phyloP scores from a whole-genome alignment of 257 asterid genomes.

The Ilex aquifolium region DNA sequence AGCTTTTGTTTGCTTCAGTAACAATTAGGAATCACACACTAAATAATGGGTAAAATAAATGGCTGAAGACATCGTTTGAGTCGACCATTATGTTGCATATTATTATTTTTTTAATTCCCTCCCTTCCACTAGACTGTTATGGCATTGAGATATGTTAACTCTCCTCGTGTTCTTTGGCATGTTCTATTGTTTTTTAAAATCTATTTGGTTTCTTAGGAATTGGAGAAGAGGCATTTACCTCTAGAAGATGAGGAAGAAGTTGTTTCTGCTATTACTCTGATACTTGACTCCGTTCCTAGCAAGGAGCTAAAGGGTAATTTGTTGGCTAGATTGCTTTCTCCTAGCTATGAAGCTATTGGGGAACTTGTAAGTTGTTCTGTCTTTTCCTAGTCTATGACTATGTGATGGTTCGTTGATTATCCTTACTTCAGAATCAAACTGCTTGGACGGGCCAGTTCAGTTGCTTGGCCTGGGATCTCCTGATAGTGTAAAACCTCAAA shows the following conservation, averaged over 20 bases:
- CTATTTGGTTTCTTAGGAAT: conserved; percentile 38
- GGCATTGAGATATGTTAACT: not conserved
- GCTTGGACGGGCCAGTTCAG: too few relatives aligned
- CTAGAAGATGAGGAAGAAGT: conserved; percentile 84
- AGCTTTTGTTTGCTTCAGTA: too few relatives aligned
- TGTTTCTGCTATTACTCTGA: conserved; percentile 58
- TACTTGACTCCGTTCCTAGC: conserved; percentile 69
- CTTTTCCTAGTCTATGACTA: not conserved
- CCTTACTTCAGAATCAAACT: too few relatives aligned
- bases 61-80: too few relatives aligned
- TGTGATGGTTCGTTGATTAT: too few relatives aligned
- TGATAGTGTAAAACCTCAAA: too few relatives aligned
- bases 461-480: too few relatives aligned
- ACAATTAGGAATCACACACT: too few relatives aligned
- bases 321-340: conserved; percentile 61
- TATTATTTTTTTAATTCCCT: too few relatives aligned
- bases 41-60: too few relatives aligned
- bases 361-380: conserved; percentile 58
- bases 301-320: conserved; percentile 64
- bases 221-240: conserved; percentile 64
- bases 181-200: conserved; percentile 22
- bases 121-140: not conserved
- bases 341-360: conserved; percentile 60
- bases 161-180: conserved; percentile 6
- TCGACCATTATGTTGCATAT: too few relatives aligned